Percentiles rank a stretch among this genome's conserved stretches.
Conservation (phyloP, 2,329 filamentous ascomycete genomes). For the Beauveria brongniartii region DNA sequence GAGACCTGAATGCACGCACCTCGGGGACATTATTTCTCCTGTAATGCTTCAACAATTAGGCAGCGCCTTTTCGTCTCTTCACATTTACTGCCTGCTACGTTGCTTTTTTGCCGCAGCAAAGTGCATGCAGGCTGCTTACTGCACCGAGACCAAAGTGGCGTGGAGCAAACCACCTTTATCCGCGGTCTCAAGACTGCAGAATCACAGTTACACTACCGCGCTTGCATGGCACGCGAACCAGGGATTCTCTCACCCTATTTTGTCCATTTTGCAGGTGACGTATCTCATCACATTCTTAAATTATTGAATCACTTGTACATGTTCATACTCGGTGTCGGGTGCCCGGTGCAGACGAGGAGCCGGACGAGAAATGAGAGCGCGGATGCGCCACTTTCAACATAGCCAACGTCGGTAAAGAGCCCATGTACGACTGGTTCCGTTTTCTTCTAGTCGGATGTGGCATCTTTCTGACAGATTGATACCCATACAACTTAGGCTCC, state of each 20-base stretch:
- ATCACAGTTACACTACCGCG: constrained; percentile 2
- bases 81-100: not conserved
- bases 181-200: not conserved
- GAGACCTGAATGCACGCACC: not conserved
- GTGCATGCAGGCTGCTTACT: not conserved
- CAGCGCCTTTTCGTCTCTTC: not conserved
- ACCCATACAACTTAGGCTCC: not conserved
- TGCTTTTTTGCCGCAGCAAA: not conserved
- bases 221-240: not conserved
- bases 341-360: not conserved
- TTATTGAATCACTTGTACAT: too few species aligned
- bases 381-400: not conserved
- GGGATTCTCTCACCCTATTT: not conserved
- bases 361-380: not conserved
- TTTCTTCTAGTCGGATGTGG: too few species aligned
- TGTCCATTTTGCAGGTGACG: not conserved
- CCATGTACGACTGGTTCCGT: not conserved
- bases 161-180: not conserved
- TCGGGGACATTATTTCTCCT: not conserved
- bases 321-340: too few species aligned
- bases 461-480: not conserved
- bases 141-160: not conserved
- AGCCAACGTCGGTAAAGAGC: not conserved
- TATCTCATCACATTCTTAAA: too few species aligned
- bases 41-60: not conserved